phyloP scores from a whole-genome alignment of 805 yeast genomes.

The Saccharomycopsis sp. region DNA sequence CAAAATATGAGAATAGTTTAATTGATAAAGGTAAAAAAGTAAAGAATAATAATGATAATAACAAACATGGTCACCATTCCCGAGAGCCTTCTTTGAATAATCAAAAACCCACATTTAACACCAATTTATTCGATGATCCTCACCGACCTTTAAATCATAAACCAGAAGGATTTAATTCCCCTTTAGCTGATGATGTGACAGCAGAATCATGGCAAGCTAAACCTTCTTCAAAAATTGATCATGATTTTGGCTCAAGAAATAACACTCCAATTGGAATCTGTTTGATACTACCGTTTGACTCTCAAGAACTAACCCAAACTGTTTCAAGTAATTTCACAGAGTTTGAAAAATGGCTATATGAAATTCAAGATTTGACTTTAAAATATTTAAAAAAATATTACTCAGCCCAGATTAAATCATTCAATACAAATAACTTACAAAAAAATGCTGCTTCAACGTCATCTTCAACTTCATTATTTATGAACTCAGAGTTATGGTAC shows the following conservation, averaged over 20 bases:
- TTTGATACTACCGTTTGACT: slow-evolving; percentile 12
- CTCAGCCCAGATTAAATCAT: slow-evolving; percentile 1
- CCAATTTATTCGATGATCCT: background rate
- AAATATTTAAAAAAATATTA: slow-evolving; percentile 16
- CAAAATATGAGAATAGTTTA: slow-evolving; percentile 12
- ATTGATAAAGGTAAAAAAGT: background rate
- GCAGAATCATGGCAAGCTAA: slow-evolving; percentile 8
- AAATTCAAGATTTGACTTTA: slow-evolving; percentile 16
- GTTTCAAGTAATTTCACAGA: slow-evolving; percentile 16
- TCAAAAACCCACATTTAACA: background rate
- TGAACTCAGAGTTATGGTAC: too few relatives aligned
- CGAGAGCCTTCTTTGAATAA: background rate
- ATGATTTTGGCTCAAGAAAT: slow-evolving; percentile 16
- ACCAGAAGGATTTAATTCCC: background rate
- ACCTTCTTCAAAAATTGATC: slow-evolving; percentile 16
- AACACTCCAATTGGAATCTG: slow-evolving; percentile 17
- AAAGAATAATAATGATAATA: background rate
- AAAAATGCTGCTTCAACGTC: too few relatives aligned
- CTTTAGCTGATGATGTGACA: background rate
- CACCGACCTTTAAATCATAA: background rate
- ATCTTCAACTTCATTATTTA: too few relatives aligned
- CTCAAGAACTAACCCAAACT: slow-evolving; percentile 8
- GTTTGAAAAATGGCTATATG: slow-evolving; percentile 18
- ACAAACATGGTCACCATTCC: too few relatives aligned
- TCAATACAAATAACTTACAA: background rate